These are phyloP conservation scores for Lactarius akahatsu DNA, from an alignment of 768 basidiomycete genomes.

Conservation along the genomic window DNA sequence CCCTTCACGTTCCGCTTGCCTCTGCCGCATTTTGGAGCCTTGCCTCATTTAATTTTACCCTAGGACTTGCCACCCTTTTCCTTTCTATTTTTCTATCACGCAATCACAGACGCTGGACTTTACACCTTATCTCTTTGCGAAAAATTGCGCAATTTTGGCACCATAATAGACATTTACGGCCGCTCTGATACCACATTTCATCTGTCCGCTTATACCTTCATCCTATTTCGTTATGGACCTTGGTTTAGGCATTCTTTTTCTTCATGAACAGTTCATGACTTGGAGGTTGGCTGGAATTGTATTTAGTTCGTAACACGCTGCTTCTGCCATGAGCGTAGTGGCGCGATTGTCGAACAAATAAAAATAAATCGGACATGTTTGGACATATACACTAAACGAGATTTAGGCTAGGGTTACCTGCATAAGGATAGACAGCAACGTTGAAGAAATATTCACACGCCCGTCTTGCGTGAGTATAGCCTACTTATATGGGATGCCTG, in stretches of 20 bases:
- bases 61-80: constrained; percentile 6
- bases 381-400: not conserved
- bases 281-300: constrained; percentile 1
- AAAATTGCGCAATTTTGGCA: constrained; percentile 6
- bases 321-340: not conserved
- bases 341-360: not conserved
- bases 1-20: not conserved
- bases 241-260: constrained; percentile 4
- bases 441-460: not conserved
- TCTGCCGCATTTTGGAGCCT: not conserved
- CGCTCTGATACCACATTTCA: constrained; percentile 23
- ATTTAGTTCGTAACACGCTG: constrained; percentile 5
- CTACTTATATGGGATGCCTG: constrained; percentile 29
- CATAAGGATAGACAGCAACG: not conserved
- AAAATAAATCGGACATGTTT: not conserved
- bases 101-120: constrained; percentile 14
- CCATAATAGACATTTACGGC: constrained; percentile 15
- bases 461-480: not conserved
- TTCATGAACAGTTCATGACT: constrained; percentile 13
- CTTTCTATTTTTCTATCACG: constrained; percentile 6
- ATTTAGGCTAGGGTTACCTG: not conserved
- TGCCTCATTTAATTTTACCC: not conserved
- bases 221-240: constrained; percentile 10
- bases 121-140: not conserved
- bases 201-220: constrained; percentile 17